Evolutionary conservation across 1,284 basidiomycete genomes (phyloP), one percentile per base, ranked within the genome.

Genomic region (Thelephora terrestris): DNA sequence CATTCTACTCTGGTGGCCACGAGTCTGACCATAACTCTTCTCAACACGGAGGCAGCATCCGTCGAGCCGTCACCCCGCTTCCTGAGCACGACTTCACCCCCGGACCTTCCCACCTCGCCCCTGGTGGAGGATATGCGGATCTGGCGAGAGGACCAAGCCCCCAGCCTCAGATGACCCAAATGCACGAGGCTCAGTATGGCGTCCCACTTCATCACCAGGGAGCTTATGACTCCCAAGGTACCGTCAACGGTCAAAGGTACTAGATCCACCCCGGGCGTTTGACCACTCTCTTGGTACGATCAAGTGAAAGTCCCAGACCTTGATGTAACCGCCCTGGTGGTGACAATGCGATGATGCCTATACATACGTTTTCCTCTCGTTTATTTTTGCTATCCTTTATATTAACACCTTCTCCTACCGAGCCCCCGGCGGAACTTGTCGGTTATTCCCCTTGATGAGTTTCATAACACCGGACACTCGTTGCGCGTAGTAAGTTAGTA

Each of bases 61-160:
- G 59, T 25, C 63, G 61, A 48, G 62, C 61, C 45, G 51, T 55
- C 44, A 55, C 60, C 20, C 70, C 74, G 43, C 62, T 84, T 50
- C 81, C 79, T 34, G 73, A 85, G 36, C 89, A 91, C 63, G 89
- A 91, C 67, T 91, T 91, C 66, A 90, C 87, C 25, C 77, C 86
- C 43, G 82, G 80, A 18, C 55, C 78, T 35, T 54, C 68, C 16
- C 61, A 68, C 44, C 70, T 80, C 44, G 77, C 79, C 9, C 76
- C 82, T 23, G 75, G 82, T 49, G 85, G 83, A 50, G 85, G 83
- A 27, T 89, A 89, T 58, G 86, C 85, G 40, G 84, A 89, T 59
- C 75, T 89, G 39, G 74, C 81, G 52, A 82, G 86, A 54, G 83
- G 77, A 40, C 65, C 69, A 18, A 79, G 75, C 62, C 78, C 79